A percentile compares a stretch with the other conserved stretches of the same genome.
Conservation (phyloP, 768 basidiomycete genomes). For the Lentinula boryana region DNA sequence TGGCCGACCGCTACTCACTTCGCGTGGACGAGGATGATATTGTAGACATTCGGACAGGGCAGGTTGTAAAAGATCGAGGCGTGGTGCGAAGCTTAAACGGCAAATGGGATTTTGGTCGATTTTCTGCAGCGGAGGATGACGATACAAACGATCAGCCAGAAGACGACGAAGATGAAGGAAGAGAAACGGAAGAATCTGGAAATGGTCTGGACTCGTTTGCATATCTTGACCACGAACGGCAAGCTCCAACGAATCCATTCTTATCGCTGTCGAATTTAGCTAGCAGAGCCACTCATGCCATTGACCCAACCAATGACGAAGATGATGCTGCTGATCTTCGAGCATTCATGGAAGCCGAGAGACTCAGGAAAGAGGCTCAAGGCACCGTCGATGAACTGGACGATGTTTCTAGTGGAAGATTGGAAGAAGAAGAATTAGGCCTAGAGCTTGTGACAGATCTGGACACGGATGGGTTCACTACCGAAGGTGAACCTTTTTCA, state of each 20-base stretch:
- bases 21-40: constrained; percentile 77
- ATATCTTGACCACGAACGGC: constrained; percentile 15
- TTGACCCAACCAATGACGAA: constrained; percentile 23
- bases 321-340: constrained; percentile 56
- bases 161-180: constrained; percentile 30
- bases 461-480: constrained; percentile 4
- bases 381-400: constrained; percentile 41
- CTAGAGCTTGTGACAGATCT: not conserved
- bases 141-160: constrained; percentile 18
- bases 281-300: constrained; percentile 1
- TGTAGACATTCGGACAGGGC: constrained; percentile 55
- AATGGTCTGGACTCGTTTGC: constrained; percentile 58
- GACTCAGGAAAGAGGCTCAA: constrained; percentile 38
- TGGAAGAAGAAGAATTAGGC: constrained; percentile 9
- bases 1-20: constrained; percentile 63
- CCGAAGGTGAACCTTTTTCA: not conserved
- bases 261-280: not conserved
- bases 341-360: constrained; percentile 65
- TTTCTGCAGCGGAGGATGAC: constrained; percentile 30
- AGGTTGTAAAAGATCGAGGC: constrained; percentile 67
- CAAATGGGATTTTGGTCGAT: constrained; percentile 46
- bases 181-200: constrained; percentile 32
- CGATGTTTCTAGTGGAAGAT: constrained; percentile 11
- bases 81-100: constrained; percentile 40
- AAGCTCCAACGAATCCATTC: not conserved